Evolutionary conservation across 768 basidiomycete genomes (phyloP).

Genomic region (Amanita exitialis): DNA sequence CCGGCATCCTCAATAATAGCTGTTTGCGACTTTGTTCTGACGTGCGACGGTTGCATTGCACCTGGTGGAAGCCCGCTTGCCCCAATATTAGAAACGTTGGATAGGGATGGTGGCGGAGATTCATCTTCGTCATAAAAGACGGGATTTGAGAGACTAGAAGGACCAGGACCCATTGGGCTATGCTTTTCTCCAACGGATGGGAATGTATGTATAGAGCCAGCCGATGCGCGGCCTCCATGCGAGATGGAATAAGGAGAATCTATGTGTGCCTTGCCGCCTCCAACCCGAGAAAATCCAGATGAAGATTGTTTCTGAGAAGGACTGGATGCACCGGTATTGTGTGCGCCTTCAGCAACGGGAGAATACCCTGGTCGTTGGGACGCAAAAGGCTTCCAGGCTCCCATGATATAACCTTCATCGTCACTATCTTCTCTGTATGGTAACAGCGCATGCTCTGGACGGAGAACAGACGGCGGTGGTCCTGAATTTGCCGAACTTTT

Average conservation of each 20-base stretch:
- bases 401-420: constrained; percentile 87
- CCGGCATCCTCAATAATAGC: constrained; percentile 69
- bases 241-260: constrained; percentile 79
- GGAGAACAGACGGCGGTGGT: constrained; percentile 61
- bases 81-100: constrained; percentile 26
- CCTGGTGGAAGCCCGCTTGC: constrained; percentile 39
- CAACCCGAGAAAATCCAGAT: constrained; percentile 78
- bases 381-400: constrained; percentile 80
- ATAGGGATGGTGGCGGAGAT: constrained; percentile 41
- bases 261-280: constrained; percentile 81
- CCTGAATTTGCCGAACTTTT: constrained; percentile 46
- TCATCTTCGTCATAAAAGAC: constrained; percentile 28
- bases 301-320: constrained; percentile 14
- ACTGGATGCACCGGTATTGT: constrained; percentile 5
- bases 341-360: constrained; percentile 29
- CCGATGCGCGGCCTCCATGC: constrained; percentile 18
- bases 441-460: constrained; percentile 68
- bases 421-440: constrained; percentile 76
- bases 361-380: constrained; percentile 31
- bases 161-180: constrained; percentile 11
- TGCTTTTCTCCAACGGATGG: constrained; percentile 39
- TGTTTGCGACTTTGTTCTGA: constrained; percentile 73
- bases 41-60: constrained; percentile 56
- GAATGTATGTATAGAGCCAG: constrained; percentile 49
- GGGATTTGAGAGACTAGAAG: constrained; percentile 4